These are phyloP conservation scores for Lasiosphaeriaceae sp. DNA, from an alignment of 495 filamentous ascomycete species.

Conservation along the genomic window DNA sequence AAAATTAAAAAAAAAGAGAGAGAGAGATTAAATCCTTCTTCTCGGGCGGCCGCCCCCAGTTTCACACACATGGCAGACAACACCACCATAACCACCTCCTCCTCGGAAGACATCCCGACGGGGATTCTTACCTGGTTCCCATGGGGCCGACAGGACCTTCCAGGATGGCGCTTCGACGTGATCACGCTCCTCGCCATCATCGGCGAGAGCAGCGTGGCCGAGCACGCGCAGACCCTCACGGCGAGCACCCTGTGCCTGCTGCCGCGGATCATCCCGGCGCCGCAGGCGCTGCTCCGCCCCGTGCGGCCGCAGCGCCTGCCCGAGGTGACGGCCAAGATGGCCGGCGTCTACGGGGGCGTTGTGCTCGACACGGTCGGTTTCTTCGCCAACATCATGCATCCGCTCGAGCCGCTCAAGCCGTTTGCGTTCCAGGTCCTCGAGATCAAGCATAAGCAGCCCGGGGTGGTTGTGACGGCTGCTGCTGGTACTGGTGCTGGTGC, in stretches of 20 bases:
- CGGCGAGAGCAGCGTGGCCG: conserved; percentile 55
- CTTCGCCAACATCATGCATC: conserved; percentile 59
- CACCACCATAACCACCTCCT: conserved; percentile 17
- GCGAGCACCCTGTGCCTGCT: conserved; percentile 52
- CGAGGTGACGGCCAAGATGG: conserved; percentile 48
- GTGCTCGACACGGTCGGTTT: conserved; percentile 53
- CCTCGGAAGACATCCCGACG: conserved; percentile 2
- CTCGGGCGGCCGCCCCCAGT: too few species aligned
- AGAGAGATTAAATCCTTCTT: too few species aligned
- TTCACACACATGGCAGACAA: too few species aligned
- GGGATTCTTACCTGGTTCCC: conserved; percentile 34
- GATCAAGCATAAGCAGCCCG: conserved; percentile 32
- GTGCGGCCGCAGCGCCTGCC: conserved; percentile 54
- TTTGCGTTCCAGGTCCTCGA: conserved; percentile 45
- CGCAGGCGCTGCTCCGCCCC: conserved; percentile 58
- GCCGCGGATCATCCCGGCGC: conserved; percentile 64
- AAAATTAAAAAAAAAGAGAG: too few species aligned
- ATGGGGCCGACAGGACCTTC: conserved; percentile 25
- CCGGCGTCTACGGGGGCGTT: conserved; percentile 55
- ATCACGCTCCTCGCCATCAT: conserved; percentile 62
- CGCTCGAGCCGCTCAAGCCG: conserved; percentile 44
- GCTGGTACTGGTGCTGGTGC: background rate
- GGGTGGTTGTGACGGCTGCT: background rate
- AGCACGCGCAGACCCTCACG: conserved; percentile 55
- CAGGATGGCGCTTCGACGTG: conserved; percentile 56